Conservation (phyloP, 257 asterid genomes). For the Handroanthus guayacan region DNA sequence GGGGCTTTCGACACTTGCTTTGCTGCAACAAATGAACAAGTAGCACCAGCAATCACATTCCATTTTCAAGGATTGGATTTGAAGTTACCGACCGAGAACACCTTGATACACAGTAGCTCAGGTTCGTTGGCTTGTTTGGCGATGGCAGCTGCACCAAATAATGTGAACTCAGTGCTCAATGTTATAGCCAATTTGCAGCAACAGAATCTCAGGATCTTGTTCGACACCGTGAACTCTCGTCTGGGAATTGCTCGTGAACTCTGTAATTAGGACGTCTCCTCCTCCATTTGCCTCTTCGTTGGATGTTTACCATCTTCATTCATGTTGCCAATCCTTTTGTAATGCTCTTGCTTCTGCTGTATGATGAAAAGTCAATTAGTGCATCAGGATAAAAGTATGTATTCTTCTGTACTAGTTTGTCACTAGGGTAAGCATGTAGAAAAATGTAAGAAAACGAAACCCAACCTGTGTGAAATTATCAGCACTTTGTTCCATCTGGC, state of each 20-base stretch:
- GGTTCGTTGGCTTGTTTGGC: constrained; percentile 85
- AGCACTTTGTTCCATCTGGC: too few relatives aligned
- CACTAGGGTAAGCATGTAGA: neutral
- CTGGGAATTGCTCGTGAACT: constrained; percentile 84
- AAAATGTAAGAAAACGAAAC: too few relatives aligned
- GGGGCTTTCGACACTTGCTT: constrained; percentile 94
- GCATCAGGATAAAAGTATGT: too few relatives aligned
- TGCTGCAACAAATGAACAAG: constrained; percentile 59
- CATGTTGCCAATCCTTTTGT: constrained; percentile 15
- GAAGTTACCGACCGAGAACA: constrained; percentile 79
- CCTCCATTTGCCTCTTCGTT: too few relatives aligned
- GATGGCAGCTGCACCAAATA: constrained; percentile 79
- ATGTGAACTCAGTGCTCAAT: constrained; percentile 72
- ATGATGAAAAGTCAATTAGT: too few relatives aligned
- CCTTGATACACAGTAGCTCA: constrained; percentile 81
- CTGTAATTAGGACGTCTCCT: constrained; percentile 57
- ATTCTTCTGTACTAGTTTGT: too few relatives aligned
- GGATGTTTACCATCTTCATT: neutral
- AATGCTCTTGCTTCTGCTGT: neutral
- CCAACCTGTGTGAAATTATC: too few relatives aligned
- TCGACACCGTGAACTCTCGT: constrained; percentile 68
- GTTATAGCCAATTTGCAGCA: constrained; percentile 93
- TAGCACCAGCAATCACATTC: constrained; percentile 61
- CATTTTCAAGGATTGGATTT: constrained; percentile 72
- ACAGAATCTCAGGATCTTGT: constrained; percentile 82